These are phyloP conservation scores for Platanthera zijinensis DNA, from an alignment of 106 monocot genomes.

Conservation along the genomic window DNA sequence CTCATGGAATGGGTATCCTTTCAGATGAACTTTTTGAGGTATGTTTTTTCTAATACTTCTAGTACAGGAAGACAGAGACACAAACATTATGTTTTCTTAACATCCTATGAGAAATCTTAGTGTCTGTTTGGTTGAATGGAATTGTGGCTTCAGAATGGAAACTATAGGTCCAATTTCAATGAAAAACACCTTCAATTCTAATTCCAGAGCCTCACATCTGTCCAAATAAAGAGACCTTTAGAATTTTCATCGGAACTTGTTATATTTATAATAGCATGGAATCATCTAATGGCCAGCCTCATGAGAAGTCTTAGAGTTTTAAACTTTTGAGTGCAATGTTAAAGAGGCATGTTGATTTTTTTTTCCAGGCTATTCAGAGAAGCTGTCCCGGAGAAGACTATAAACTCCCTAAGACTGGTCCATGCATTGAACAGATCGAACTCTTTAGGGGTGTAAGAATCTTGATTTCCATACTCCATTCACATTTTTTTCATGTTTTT, in stretches of 20 bases:
- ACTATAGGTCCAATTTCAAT: too few relatives aligned
- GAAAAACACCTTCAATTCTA: too few relatives aligned
- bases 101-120: not conserved
- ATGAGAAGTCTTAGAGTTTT: not conserved
- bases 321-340: not conserved
- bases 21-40: conserved; percentile 43
- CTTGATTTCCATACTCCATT: not conserved
- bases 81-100: not conserved
- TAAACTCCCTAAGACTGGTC: not conserved
- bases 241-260: not conserved
- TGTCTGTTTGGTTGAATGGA: too few relatives aligned
- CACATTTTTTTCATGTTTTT: not conserved
- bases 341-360: not conserved
- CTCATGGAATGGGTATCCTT: conserved; percentile 35
- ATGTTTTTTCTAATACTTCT: not conserved
- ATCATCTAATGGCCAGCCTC: too few relatives aligned
- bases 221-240: not conserved
- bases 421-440: conserved; percentile 10
- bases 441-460: conserved; percentile 1
- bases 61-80: not conserved
- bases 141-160: too few relatives aligned
- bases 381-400: conserved; percentile 6
- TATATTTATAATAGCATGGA: not conserved
- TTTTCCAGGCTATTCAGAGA: not conserved
- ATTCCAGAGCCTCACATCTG: too few relatives aligned